These are phyloP conservation scores for Saitozyma sp. DNA, from an alignment of 768 basidiomycete species.

Conservation along the genomic window DNA sequence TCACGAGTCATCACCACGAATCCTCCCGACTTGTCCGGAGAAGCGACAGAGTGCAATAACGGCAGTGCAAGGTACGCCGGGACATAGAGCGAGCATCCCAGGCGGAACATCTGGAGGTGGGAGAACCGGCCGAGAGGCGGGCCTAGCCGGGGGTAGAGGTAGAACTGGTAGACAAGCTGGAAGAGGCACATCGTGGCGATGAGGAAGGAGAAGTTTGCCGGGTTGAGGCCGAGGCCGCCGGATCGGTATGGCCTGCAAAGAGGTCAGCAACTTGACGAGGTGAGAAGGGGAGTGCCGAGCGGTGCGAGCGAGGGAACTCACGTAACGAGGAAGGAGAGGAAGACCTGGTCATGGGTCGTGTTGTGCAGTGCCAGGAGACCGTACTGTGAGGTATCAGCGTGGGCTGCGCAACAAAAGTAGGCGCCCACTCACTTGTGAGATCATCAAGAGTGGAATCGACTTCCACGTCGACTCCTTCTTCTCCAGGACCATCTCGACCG, in stretches of 20 bases:
- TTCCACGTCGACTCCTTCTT: slow-evolving; percentile 66
- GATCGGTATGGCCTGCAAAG: slow-evolving; percentile 67
- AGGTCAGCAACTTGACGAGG: not conserved
- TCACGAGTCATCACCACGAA: slow-evolving; percentile 69
- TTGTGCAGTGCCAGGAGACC: slow-evolving; percentile 83
- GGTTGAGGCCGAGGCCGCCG: slow-evolving; percentile 88
- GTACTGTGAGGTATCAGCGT: slow-evolving; percentile 57
- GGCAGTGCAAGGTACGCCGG: slow-evolving; percentile 80
- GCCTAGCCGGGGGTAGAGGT: slow-evolving; percentile 53
- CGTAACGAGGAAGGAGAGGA: slow-evolving; percentile 80
- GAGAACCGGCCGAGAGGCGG: slow-evolving; percentile 53
- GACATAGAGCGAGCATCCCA: slow-evolving; percentile 72
- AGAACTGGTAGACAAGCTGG: slow-evolving; percentile 76
- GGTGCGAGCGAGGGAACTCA: not conserved
- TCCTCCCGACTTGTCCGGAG: slow-evolving; percentile 68
- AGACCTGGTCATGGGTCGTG: slow-evolving; percentile 80
- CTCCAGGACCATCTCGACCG: slow-evolving; percentile 24
- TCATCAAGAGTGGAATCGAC: slow-evolving; percentile 77
- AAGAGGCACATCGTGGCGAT: slow-evolving; percentile 87
- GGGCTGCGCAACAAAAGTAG: not conserved
- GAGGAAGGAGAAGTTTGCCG: slow-evolving; percentile 87
- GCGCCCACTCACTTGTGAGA: slow-evolving; percentile 62
- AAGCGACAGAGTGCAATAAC: slow-evolving; percentile 71
- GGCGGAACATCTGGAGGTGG: slow-evolving; percentile 53
- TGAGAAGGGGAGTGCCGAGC: not conserved